Evolutionary conservation across 1,139 yeast genomes (phyloP).

Genomic region (Geotrichum citri-aurantii): DNA sequence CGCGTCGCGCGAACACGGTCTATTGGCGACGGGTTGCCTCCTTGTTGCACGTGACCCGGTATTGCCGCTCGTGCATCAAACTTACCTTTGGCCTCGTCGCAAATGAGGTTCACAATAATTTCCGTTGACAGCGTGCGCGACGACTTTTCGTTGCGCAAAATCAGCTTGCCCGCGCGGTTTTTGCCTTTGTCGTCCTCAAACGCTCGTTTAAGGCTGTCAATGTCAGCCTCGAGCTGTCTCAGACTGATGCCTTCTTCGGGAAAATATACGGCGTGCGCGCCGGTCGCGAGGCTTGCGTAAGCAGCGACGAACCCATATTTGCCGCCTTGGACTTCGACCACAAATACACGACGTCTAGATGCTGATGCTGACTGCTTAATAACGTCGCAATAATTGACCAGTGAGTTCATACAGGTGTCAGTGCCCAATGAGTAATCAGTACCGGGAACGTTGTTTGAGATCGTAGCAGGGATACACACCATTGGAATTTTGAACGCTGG

Average conservation of each 20-base stretch:
- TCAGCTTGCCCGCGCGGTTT: slow-evolving; percentile 76
- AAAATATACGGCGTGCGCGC: slow-evolving; percentile 87
- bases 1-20: slow-evolving; percentile 91
- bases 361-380: slow-evolving; percentile 94
- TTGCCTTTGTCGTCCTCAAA: slow-evolving; percentile 75
- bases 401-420: slow-evolving; percentile 87
- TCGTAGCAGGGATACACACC: slow-evolving; percentile 90
- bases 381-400: slow-evolving; percentile 89
- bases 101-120: slow-evolving; percentile 73
- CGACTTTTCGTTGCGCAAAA: slow-evolving; percentile 81
- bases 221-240: slow-evolving; percentile 68
- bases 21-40: slow-evolving; percentile 91
- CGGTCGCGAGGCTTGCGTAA: slow-evolving; percentile 80
- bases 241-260: slow-evolving; percentile 84
- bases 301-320: slow-evolving; percentile 92
- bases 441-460: slow-evolving; percentile 97
- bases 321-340: slow-evolving; percentile 97
- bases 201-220: slow-evolving; percentile 59
- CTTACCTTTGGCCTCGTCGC: slow-evolving; percentile 64
- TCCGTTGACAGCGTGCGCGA: slow-evolving; percentile 77
- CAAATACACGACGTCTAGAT: slow-evolving; percentile 89
- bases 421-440: slow-evolving; percentile 91
- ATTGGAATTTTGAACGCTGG: slow-evolving; percentile 93
- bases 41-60: slow-evolving; percentile 98
- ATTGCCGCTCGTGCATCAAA: slow-evolving; percentile 94